Evolutionary conservation across 805 yeast species (phyloP), one percentile per base, ranked within the genome.

Genomic region (Komagataella pastoris): DNA sequence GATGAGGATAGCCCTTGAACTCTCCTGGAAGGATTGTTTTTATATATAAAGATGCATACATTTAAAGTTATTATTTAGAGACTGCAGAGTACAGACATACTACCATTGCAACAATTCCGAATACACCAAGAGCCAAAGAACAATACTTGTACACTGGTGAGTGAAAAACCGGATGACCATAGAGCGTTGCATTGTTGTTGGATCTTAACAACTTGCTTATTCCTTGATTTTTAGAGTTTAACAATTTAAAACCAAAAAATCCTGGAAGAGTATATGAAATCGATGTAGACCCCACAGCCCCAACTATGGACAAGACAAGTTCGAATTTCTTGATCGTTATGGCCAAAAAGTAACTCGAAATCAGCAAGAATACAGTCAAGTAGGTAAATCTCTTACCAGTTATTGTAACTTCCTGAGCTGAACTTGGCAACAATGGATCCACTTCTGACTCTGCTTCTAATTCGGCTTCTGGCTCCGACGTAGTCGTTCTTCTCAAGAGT

Each of bases 211-310:
- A 17, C n/a, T 49, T 23, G 43, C 40, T n/a, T 30, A 53, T 40
- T 5, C 19, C 48, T 19, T 23, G 24, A 30, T 51, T 53, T 21
- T 47, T 47, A 6, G 56, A 56, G n/a, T 56, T 72, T n/a, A 79
- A 71, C 52, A 79, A 63, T 61, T 80, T 75, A 61, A 68, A 85
- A 0, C 91, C 91, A 63, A 85, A 85, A 52, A 81, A 68, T 0
- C 95, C 93, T 0, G 95, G 95, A 47, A 85, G 69, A 7, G 84
- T 83, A 63, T 85, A 85, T 21, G 88, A 80, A 50, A 85, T 85
- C 23, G 88, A 71, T 0, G 90, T 86, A 3, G 90, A 85, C 0
- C 95, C 95, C 0, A 93, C 85, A 4, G 90, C 84, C 3, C 95
- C 95, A 7, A 85, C 89, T 50, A 85, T 67, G 1, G 91, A 79